Conservation (phyloP, 2,329 filamentous ascomycete genomes). For the Penicillium sp. region DNA sequence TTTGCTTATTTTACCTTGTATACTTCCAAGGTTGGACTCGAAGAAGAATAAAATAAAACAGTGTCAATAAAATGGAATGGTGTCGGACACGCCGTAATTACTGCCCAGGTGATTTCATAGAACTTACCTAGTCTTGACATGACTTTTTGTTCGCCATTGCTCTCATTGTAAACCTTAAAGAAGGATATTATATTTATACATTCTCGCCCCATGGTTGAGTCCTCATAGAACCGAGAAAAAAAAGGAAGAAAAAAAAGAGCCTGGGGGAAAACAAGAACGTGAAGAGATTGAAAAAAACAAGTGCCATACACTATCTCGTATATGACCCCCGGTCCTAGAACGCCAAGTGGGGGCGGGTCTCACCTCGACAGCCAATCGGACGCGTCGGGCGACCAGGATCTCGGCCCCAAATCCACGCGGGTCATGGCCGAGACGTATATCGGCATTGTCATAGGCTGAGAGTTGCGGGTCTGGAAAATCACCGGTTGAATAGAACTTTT, state of each 20-base stretch:
- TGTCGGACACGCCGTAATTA: background rate
- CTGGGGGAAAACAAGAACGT: background rate
- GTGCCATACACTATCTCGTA: background rate
- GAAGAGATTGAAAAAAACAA: background rate
- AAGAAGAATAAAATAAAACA: background rate
- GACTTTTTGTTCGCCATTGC: background rate
- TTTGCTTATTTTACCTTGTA: background rate
- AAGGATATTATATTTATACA: background rate
- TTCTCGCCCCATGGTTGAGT: background rate
- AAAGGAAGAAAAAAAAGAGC: background rate
- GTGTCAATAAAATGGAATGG: no score
- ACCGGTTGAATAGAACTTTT: background rate
- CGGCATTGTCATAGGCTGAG: slow-evolving; percentile 2
- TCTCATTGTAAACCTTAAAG: background rate
- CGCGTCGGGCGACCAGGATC: background rate
- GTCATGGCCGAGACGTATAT: background rate
- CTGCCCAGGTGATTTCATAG: background rate
- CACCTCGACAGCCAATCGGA: background rate
- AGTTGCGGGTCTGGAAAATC: background rate
- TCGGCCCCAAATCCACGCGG: background rate
- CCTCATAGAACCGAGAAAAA: background rate
- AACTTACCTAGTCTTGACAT: background rate
- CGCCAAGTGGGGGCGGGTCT: background rate
- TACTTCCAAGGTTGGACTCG: background rate
- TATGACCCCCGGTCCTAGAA: background rate